Conservation (phyloP, 108 stramenopile species). For the Cyclostephanos invisitatus region DNA sequence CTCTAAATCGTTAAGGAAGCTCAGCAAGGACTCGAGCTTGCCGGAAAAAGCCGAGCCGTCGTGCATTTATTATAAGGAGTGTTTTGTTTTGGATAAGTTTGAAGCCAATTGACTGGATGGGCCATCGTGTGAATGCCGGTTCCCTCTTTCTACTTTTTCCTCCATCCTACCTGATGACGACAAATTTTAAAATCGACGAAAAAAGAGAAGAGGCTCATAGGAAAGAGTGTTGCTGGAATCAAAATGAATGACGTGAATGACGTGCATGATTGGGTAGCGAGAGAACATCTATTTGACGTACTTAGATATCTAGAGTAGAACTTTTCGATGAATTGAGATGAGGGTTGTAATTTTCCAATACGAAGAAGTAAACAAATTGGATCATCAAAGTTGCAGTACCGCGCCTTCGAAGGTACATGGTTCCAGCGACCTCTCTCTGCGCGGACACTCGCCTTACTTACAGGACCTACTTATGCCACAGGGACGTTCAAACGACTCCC, state of each 20-base stretch:
- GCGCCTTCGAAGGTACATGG: background rate
- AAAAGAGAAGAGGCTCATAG: too few relatives aligned
- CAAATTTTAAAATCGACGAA: too few relatives aligned
- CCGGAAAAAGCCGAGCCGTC: conserved; percentile 1
- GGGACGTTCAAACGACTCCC: background rate
- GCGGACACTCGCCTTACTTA: background rate
- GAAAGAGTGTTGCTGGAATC: conserved; percentile 17
- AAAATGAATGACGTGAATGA: conserved; percentile 4
- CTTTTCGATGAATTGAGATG: conserved; percentile 3
- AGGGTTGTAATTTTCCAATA: conserved; percentile 11
- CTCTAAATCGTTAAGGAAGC: conserved; percentile 18
- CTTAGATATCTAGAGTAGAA: too few relatives aligned
- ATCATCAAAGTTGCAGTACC: background rate
- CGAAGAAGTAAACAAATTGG: background rate
- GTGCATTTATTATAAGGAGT: background rate
- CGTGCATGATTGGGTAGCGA: conserved; percentile 9
- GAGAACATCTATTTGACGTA: conserved; percentile 6
- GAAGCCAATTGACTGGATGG: conserved; percentile 5
- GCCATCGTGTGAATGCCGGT: too few relatives aligned
- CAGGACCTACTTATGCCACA: background rate
- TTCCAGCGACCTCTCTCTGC: background rate
- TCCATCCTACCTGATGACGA: too few relatives aligned
- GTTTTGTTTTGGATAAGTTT: background rate
- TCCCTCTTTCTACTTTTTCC: too few relatives aligned
- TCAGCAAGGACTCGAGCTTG: conserved; percentile 17